Conservation (phyloP, 164 flowering plant genomes). For the Chimonanthus salicifolius region DNA sequence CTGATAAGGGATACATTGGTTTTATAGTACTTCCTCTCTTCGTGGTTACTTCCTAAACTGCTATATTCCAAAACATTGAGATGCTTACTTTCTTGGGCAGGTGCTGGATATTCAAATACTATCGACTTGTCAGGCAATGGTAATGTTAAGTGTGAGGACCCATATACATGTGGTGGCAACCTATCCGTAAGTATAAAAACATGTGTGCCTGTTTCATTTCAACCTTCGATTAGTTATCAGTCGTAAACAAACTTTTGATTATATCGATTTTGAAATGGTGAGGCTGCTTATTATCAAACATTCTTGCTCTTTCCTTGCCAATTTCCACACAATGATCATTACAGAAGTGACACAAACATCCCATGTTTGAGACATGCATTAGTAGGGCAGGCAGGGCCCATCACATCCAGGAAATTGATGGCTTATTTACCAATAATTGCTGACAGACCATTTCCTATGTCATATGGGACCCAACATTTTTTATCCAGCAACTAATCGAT, state of each 20-base stretch:
- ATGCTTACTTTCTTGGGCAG: slow-evolving; percentile 21
- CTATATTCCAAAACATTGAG: not conserved
- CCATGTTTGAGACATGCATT: not conserved
- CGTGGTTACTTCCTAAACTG: not conserved
- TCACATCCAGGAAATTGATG: not conserved
- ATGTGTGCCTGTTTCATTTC: not conserved
- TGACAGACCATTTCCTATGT: not conserved
- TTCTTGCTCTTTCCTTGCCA: not conserved
- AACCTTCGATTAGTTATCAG: not conserved
- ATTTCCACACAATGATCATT: not conserved
- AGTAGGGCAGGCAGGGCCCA: not conserved
- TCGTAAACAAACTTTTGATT: not conserved
- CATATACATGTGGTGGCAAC: slow-evolving; percentile 23
- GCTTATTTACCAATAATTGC: not conserved
- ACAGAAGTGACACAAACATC: not conserved
- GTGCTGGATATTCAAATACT: slow-evolving; percentile 23
- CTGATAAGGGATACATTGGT: not conserved
- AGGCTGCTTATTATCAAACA: not conserved
- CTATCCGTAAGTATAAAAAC: slow-evolving; percentile 1
- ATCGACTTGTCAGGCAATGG: slow-evolving; percentile 20
- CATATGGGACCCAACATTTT: not conserved
- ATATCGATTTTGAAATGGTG: no score
- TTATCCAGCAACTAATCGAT: not conserved
- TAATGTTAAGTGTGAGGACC: slow-evolving; percentile 22
- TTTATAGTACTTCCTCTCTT: not conserved